These are phyloP conservation scores for Coniochaeta sp. DNA, from an alignment of 2,329 filamentous ascomycete genomes.

Conservation along the genomic window DNA sequence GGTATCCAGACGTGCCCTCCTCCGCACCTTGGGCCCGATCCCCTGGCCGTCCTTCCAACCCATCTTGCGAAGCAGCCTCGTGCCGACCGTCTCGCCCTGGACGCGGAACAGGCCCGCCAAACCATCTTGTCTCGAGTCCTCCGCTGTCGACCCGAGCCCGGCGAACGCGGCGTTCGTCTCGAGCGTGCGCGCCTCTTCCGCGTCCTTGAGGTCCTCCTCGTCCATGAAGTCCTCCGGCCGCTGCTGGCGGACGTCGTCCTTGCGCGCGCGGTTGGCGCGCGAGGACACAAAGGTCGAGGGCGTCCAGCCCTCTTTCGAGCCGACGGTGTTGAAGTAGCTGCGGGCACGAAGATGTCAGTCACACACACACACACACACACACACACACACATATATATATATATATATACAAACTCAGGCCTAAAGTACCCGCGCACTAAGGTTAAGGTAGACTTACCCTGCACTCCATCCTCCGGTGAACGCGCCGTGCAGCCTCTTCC, in stretches of 20 bases:
- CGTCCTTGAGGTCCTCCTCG: slow-evolving; percentile 86
- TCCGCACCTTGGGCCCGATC: slow-evolving; percentile 76
- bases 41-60: slow-evolving; percentile 94
- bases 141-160: slow-evolving; percentile 62
- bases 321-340: slow-evolving; percentile 96
- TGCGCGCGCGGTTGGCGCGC: slow-evolving; percentile 67
- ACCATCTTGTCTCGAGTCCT: slow-evolving; percentile 37
- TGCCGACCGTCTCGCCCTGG: slow-evolving; percentile 77
- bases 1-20: slow-evolving; percentile 62
- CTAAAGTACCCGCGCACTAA: no score
- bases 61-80: slow-evolving; percentile 82
- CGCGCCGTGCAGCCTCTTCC: slow-evolving; percentile 87
- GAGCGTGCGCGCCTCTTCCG: slow-evolving; percentile 67
- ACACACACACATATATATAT: no score
- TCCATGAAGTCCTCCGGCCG: slow-evolving; percentile 95
- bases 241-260: slow-evolving; percentile 48
- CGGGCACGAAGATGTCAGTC: not conserved
- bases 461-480: slow-evolving; percentile 97
- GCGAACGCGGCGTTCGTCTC: slow-evolving; percentile 69
- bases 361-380: no score
- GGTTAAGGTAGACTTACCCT: slow-evolving; percentile 71
- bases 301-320: slow-evolving; percentile 96
- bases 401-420: no score
- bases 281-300: slow-evolving; percentile 90
- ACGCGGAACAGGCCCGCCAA: slow-evolving; percentile 67